Evolutionary conservation across 2,329 filamentous ascomycete genomes (phyloP).

Genomic region (Trichoderma sp.): DNA sequence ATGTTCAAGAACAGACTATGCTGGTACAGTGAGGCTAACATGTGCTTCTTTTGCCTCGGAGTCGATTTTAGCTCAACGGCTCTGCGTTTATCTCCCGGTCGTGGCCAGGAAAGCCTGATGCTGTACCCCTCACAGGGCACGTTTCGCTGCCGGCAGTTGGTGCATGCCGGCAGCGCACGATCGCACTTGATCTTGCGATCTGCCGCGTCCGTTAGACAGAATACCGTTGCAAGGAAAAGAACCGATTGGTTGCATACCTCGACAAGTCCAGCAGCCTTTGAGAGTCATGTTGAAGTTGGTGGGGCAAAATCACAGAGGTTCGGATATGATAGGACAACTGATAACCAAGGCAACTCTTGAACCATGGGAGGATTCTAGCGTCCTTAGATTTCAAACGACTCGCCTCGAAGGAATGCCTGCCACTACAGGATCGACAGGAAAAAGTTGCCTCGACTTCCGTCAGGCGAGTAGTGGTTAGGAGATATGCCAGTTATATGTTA

Average conservation of each 20-base stretch:
- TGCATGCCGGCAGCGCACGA: constrained; percentile 1
- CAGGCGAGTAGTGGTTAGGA: neutral
- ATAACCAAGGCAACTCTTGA: neutral
- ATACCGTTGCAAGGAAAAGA: neutral
- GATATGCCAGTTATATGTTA: neutral
- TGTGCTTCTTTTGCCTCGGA: neutral
- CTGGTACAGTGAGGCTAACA: neutral
- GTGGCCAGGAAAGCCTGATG: constrained; percentile 18
- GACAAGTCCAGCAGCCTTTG: constrained; percentile 17
- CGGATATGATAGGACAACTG: neutral
- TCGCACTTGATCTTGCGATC: constrained; percentile 21
- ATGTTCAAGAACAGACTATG: constrained; percentile 8
- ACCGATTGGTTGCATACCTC: constrained; percentile 9
- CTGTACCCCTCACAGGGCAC: constrained; percentile 9
- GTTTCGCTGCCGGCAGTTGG: constrained; percentile 4
- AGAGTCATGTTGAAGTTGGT: neutral
- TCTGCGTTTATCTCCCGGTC: constrained; percentile 6
- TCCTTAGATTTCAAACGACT: neutral
- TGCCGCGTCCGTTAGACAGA: neutral
- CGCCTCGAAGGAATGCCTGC: neutral
- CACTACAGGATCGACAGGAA: neutral
- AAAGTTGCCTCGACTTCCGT: constrained; percentile 2
- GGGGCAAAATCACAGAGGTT: neutral
- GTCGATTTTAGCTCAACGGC: constrained; percentile 14
- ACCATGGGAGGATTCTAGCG: too few species aligned